phyloP scores from a whole-genome alignment of 768 basidiomycete genomes.

The Collybiopsis luxurians region DNA sequence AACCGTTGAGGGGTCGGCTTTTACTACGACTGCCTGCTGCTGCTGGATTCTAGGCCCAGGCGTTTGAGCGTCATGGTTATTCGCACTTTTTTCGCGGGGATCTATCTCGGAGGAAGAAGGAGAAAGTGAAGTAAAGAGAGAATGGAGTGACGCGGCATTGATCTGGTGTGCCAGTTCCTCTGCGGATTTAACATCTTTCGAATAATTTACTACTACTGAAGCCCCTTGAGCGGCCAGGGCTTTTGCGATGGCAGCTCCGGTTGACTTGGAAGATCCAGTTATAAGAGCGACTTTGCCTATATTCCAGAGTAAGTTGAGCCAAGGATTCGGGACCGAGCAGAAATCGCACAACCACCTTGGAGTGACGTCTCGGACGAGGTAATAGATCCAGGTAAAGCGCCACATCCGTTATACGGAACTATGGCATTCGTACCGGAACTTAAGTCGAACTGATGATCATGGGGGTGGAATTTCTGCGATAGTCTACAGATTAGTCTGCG shows the following conservation, averaged over 20 bases:
- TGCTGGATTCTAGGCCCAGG: constrained; percentile 25
- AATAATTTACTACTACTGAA: constrained; percentile 53
- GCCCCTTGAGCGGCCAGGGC: constrained; percentile 56
- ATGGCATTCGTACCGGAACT: no score
- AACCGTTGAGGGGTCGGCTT: constrained; percentile 50
- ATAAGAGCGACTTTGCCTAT: constrained; percentile 55
- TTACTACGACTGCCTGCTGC: constrained; percentile 44
- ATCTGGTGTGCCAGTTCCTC: constrained; percentile 4
- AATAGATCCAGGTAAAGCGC: no score
- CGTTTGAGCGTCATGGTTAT: constrained; percentile 39
- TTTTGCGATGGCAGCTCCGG: constrained; percentile 54
- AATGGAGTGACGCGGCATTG: background rate
- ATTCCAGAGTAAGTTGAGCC: no score
- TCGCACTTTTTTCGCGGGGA: constrained; percentile 43
- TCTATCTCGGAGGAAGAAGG: constrained; percentile 24
- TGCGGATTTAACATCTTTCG: background rate
- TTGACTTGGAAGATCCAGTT: constrained; percentile 59
- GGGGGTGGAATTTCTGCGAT: background rate
- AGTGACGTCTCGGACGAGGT: no score
- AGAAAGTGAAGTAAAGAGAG: background rate
- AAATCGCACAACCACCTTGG: no score
- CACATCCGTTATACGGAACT: no score
- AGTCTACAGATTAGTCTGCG: background rate
- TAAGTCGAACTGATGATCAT: constrained; percentile 1
- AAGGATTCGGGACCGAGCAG: no score